phyloP scores from a whole-genome alignment of 2,329 filamentous ascomycete genomes.

The Parafenestella ontariensis region DNA sequence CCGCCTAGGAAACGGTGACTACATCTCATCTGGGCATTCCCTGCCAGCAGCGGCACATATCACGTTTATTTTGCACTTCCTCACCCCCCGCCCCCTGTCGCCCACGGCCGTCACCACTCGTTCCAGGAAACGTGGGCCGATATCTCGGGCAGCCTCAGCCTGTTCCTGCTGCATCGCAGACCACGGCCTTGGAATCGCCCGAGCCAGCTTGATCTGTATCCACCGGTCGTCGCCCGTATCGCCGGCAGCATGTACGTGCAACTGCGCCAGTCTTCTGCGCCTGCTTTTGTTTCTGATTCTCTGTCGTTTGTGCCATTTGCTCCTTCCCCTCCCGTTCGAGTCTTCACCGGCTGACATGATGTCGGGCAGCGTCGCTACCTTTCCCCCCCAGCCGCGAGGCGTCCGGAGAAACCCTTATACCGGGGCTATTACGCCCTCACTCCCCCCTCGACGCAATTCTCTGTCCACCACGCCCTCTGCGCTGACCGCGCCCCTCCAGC shows the following conservation, averaged over 20 bases:
- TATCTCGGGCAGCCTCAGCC: constrained; percentile 11
- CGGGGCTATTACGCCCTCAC: constrained; percentile 23
- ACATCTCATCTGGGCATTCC: constrained; percentile 13
- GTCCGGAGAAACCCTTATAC: constrained; percentile 30
- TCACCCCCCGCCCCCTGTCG: constrained; percentile 13
- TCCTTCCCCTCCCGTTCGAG: constrained; percentile 4
- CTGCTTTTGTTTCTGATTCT: constrained; percentile 28
- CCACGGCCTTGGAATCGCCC: constrained; percentile 13
- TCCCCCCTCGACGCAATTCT: constrained; percentile 36
- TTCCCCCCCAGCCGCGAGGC: constrained; percentile 30
- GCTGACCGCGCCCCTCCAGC: constrained; percentile 29
- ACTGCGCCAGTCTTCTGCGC: constrained; percentile 31
- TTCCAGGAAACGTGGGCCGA: constrained; percentile 25
- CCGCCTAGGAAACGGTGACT: not conserved
- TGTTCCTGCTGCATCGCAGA: constrained; percentile 3
- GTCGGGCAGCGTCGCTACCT: constrained; percentile 42
- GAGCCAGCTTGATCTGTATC: constrained; percentile 12
- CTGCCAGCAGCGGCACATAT: constrained; percentile 18
- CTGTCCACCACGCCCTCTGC: constrained; percentile 28
- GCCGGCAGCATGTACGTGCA: constrained; percentile 45
- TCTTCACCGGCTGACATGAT: constrained; percentile 37
- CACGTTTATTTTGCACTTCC: constrained; percentile 17
- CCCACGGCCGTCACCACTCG: constrained; percentile 18
- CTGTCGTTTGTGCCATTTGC: constrained; percentile 18
- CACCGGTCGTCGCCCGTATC: constrained; percentile 13